Conservation (phyloP, 805 yeast genomes). For the Saturnispora mendoncae region DNA sequence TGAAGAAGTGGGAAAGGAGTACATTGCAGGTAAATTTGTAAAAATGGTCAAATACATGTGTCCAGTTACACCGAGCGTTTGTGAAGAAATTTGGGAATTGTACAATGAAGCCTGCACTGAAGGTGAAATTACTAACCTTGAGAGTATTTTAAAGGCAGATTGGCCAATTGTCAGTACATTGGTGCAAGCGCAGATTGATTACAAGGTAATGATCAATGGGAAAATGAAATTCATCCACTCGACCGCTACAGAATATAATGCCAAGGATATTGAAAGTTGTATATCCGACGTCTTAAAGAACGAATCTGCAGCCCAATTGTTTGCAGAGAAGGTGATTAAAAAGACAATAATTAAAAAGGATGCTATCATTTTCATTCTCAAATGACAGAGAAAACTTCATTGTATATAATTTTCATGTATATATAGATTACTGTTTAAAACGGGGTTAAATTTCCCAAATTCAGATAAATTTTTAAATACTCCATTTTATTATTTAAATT, state of each 20-base stretch:
- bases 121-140: conserved; percentile 5
- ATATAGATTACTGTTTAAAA: background rate
- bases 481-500: background rate
- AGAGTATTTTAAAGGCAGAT: conserved; percentile 43
- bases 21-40: conserved; percentile 25
- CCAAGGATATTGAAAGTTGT: conserved; percentile 28
- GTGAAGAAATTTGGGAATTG: conserved; percentile 75
- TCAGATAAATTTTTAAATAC: conserved; percentile 1
- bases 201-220: conserved; percentile 67
- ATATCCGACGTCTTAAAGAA: conserved; percentile 29
- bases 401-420: background rate
- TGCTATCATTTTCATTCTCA: conserved; percentile 21
- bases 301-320: conserved; percentile 34
- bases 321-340: conserved; percentile 35
- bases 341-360: conserved; percentile 45
- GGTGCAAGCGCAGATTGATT: conserved; percentile 33
- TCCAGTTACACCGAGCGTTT: conserved; percentile 73
- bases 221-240: conserved; percentile 43
- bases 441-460: background rate
- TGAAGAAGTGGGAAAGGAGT: conserved; percentile 21
- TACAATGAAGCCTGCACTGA: conserved; percentile 22
- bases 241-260: conserved; percentile 29
- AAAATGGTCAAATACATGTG: conserved; percentile 55
- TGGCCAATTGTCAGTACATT: conserved; percentile 53
- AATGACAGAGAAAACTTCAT: conserved; percentile 1